Evolutionary conservation across 306 rosid species (phyloP), one percentile per base, ranked within the genome.

Genomic region (Hylodesmum podocarpum): DNA sequence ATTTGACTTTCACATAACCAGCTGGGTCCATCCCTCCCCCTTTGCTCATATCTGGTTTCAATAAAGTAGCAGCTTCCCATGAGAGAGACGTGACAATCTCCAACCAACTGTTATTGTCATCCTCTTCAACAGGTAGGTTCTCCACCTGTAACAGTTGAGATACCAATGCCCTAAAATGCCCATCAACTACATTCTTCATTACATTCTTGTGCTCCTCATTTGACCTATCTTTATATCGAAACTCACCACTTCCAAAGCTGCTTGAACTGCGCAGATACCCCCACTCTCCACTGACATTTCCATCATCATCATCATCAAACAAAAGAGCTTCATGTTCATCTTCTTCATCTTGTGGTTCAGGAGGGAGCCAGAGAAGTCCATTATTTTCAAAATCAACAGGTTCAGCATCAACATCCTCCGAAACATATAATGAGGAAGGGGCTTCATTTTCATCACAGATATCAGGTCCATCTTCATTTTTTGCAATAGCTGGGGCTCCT

Each of bases 21-120:
- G 93, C 92, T 13, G 96, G 99, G 84, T 96, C 98, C 99, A 96
- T 96, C 59, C 96, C 93, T 50, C 98, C 99, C 62, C 99, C 80
- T 72, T 78, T 87, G 87, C 99, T 96, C 82, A 66, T 96, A 84
- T 96, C 97, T 77, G 99, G 99, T 87, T 92, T 96, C 78, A 96
- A 76, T 58, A 91, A 83, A 39, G 97, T 84, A 72, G 99, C 99
- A 70, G 94, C 99, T 86, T 96, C 99, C 97, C 96, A 96, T 59
- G 99, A 92, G 15, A 96, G 86, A 78, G 87, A 83, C 39, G 96
- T 89, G 75, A 96, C 84, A 53, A 92, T 92, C 77, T 92, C 98
- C 88, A 96, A 82, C 99, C 99, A 96, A 82, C 89, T 79, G 75
- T 89, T 87, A 50, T 44, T 29, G 54, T 81, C 86, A 73, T 89